Evolutionary conservation across 108 stramenopile genomes (phyloP), one percentile per base, ranked within the genome.

Genomic region (Nitzschia palea): DNA sequence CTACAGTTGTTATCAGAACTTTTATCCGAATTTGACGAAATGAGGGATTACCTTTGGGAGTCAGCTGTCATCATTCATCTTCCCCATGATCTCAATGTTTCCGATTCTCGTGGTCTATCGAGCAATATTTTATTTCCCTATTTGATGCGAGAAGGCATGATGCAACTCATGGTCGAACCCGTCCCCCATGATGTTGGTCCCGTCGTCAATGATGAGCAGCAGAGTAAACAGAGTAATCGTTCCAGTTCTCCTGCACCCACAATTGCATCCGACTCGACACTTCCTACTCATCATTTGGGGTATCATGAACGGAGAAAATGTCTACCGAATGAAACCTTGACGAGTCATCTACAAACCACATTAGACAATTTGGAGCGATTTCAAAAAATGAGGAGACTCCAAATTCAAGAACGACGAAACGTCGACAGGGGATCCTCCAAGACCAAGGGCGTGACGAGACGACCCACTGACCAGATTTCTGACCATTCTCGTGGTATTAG

Each of bases 141-240:
- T 26, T 30, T 73, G 17, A 23, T 73, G 20, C 63, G 72, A 15
- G 72, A 73, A 35, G 72, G 72, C 20, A 73, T 73, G 72, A 61
- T 73, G 55, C 72, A 73, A 47, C 15, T 18, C 18, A 12, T 4
- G n/a, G 22, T 20, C 4, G 47, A 8, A n/a, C 18, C 15, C 8
- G 18, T 8, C 4, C 15, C 47, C 17, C 47, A 20, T 18, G 37
- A 40, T 40, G n/a, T n/a, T n/a, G n/a, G n/a, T n/a, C n/a, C n/a
- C n/a, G n/a, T n/a, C n/a, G 51, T 14, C 14, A 22, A 14, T 26
- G 6, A 14, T 33, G 37, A 60, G 1, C 14, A 40, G 5, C 20
- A 23, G 12, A 40, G 59, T 10, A 55, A 55, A n/a, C 29, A 5
- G 6, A 55, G 30, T 14, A 5, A 6, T 14, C 4, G 54, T 3